Evolutionary conservation across 2,329 filamentous ascomycete genomes (phyloP).

Genomic region (Onygenales sp.): DNA sequence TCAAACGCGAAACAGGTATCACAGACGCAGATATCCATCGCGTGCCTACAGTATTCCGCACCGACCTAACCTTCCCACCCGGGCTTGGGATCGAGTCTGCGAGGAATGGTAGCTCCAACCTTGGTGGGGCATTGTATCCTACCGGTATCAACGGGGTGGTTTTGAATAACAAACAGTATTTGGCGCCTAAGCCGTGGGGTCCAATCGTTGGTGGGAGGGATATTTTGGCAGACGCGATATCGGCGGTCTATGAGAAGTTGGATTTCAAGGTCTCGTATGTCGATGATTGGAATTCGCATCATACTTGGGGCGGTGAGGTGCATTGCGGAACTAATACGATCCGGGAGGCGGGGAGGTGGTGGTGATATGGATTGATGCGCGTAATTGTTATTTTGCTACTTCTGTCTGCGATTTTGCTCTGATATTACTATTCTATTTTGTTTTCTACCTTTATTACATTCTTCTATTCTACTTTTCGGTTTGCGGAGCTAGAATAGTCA

Average conservation of each 20-base stretch:
- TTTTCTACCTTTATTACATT: too few relatives aligned
- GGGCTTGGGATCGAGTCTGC: background rate
- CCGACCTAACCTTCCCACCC: background rate
- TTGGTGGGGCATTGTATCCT: slow-evolving; percentile 7
- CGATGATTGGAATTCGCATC: slow-evolving; percentile 16
- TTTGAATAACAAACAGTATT: slow-evolving; percentile 8
- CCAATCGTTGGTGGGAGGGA: slow-evolving; percentile 14
- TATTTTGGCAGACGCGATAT: slow-evolving; percentile 9
- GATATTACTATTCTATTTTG: too few relatives aligned
- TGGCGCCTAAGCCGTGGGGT: slow-evolving; percentile 14
- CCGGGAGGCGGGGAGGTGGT: slow-evolving; percentile 6
- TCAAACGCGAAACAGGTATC: slow-evolving; percentile 7
- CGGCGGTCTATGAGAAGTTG: slow-evolving; percentile 8
- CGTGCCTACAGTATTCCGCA: slow-evolving; percentile 6
- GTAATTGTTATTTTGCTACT: too few relatives aligned
- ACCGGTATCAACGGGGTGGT: slow-evolving; percentile 9
- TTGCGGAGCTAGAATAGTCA: too few relatives aligned
- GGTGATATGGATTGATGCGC: background rate
- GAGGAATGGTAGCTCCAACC: slow-evolving; percentile 1
- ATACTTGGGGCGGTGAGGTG: slow-evolving; percentile 14
- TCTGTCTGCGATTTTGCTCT: too few relatives aligned
- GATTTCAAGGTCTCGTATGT: slow-evolving; percentile 12
- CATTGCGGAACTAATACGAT: slow-evolving; percentile 16
- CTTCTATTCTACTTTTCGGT: too few relatives aligned
- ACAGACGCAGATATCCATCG: slow-evolving; percentile 6